Percentiles rank a stretch among this genome's conserved stretches.
phyloP scores from a whole-genome alignment of 2,329 filamentous ascomycete species.

The Claviceps paspali region DNA sequence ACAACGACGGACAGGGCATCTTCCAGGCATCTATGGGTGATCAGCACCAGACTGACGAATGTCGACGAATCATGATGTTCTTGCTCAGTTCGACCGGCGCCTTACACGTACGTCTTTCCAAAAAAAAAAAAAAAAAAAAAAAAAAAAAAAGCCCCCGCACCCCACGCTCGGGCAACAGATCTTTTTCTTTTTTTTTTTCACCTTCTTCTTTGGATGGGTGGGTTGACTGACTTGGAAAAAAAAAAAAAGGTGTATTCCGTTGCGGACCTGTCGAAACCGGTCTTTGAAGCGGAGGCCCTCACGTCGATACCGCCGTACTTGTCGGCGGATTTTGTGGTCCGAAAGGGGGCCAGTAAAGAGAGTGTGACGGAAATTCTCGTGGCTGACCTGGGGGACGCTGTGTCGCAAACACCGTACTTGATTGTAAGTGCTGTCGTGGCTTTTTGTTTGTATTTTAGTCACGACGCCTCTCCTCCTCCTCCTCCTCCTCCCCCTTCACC shows the following conservation, averaged over 20 bases:
- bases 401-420: constrained; percentile 58
- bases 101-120: constrained; percentile 49
- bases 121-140: no score
- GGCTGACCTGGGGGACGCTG: constrained; percentile 67
- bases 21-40: constrained; percentile 30
- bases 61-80: constrained; percentile 53
- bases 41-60: constrained; percentile 22
- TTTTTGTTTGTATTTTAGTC: no score
- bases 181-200: no score
- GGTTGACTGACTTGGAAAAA: no score
- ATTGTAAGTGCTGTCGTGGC: constrained; percentile 48
- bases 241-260: constrained; percentile 54
- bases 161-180: no score
- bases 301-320: constrained; percentile 64
- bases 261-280: constrained; percentile 52
- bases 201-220: no score
- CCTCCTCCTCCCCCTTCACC: no score
- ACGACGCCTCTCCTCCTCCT: no score
- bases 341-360: constrained; percentile 58
- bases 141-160: no score
- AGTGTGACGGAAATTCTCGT: constrained; percentile 65
- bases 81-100: constrained; percentile 61
- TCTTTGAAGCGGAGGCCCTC: constrained; percentile 64
- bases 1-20: constrained; percentile 46
- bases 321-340: constrained; percentile 51